Base-by-base conservation (phyloP, 164 flowering plant species). In the Vitis rotundifolia region DNA sequence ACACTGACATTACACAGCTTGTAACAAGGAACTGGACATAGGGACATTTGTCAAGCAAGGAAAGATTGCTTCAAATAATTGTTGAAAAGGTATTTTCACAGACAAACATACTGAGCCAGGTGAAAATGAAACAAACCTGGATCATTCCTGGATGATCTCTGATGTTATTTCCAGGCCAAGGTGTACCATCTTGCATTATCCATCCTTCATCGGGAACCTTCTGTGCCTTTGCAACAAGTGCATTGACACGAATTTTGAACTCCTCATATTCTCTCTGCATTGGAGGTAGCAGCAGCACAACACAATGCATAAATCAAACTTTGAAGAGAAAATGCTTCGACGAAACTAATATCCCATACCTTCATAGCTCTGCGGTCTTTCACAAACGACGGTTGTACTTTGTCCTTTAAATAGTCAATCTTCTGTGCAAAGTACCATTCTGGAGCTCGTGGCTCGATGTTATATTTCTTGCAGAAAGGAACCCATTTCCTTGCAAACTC, bases 221-320 rank as follows among this genome's bases (percentile, higher is more conserved):
- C 52, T 68, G 67, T 57, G 61, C 76, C 62, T 78, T 78, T 53
- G 72, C 68, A n/a, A 71, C 75, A 52, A 81, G 76, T 15, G 52
- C 73, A 75, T 75, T 82, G 31, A 79, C 62, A 13, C 69, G 61
- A 50, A 82, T 57, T 64, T 82, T 82, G 50, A 82, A 82, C 50
- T 82, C 85, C 65, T 79, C 85, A 67, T 79, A 82, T 52, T 73
- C 71, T 62, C 85, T 72, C 85, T 82, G 75, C 61, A 71, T 13
- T 2, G 22, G 5, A 72, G 22, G 11, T 0, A 61, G 44, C 12
- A 52, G 19, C 50, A 31, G 49, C 29, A 67, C 60, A 22, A 63
- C 15, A 61, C 59, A 19, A 18, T 5, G 8, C 22, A n/a, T 6
- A 31, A 37, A 19, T 3, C 9, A 50, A 22, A 8, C 9, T n/a